Base-by-base conservation (phyloP, 768 basidiomycete species). In the Mrakia hoshinonis region DNA sequence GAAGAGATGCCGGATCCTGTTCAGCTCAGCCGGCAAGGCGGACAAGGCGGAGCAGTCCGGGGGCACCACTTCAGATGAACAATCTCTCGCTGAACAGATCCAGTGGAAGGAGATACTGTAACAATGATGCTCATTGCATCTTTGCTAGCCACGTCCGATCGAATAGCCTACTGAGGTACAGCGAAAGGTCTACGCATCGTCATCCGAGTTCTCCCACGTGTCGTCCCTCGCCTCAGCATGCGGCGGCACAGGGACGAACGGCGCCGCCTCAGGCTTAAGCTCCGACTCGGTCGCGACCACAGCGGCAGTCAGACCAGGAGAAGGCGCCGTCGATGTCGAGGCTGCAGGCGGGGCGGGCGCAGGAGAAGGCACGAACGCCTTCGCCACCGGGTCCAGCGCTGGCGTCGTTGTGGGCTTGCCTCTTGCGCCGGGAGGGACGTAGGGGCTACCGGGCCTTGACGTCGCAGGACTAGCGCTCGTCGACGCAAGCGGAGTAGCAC, bases 201-300 rank as follows among this genome's bases (percentile, higher is more conserved):
- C 54, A 34, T 71, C 70, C 46, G 70, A 71, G 5, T 49, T 5
- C 47, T 71, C 70, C 70, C 70, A 71, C 26, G 63, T 67, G 22
- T 71, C 63, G 47, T 71, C 70, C 12, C 49, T 36, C 29, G 36
- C 46, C 48, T 18, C 54, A 13, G 58, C 0, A 4, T 47, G 39
- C 10, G 70, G 70, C 20, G 51, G 60, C 31, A 36, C 49, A 22
- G 55, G 43, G 7, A 47, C 36, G 20, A 61, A 61, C 31, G 34
- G 20, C 0, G 18, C 20, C 34, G 58, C 34, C 58, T 61, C 58
- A 2, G 58, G 31, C 22, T 36, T 61, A 22, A 39, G 36, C 58
- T 39, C 55, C 15, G 29, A 36, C 6, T 26, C 55, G 18, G 18
- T 26, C 13, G 2, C 43, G 15, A 43, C 43, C 15, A 43, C 26